Percentiles rank a stretch among this genome's conserved stretches.
Conservation (phyloP, 2,329 filamentous ascomycete genomes). For the Alternaria sp. region DNA sequence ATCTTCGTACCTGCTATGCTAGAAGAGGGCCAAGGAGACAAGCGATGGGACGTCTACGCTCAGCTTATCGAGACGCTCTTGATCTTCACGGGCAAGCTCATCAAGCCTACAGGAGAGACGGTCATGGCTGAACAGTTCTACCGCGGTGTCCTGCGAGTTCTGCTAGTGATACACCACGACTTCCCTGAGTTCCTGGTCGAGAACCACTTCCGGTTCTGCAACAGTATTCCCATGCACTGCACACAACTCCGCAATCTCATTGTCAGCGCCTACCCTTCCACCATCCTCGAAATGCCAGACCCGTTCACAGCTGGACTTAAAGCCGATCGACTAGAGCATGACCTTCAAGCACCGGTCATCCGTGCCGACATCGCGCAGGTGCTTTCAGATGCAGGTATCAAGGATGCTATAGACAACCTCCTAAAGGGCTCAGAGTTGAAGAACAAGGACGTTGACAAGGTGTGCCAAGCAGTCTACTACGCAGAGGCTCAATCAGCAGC, state of each 20-base stretch:
- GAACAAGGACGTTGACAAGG: slow-evolving; percentile 77
- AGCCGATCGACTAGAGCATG: slow-evolving; percentile 78
- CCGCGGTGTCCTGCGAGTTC: slow-evolving; percentile 80
- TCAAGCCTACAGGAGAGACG: slow-evolving; percentile 76
- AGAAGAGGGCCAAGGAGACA: slow-evolving; percentile 62
- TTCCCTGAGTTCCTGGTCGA: slow-evolving; percentile 92
- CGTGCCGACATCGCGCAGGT: slow-evolving; percentile 68
- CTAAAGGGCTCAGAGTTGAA: slow-evolving; percentile 66
- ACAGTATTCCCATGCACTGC: slow-evolving; percentile 82
- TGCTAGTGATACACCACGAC: slow-evolving; percentile 90
- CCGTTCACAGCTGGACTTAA: slow-evolving; percentile 78
- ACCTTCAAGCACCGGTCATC: slow-evolving; percentile 72
- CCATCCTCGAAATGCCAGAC: slow-evolving; percentile 75
- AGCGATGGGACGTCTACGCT: slow-evolving; percentile 80
- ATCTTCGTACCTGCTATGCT: slow-evolving; percentile 84
- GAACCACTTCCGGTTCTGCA: slow-evolving; percentile 83
- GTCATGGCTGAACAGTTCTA: slow-evolving; percentile 83
- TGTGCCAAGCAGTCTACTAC: slow-evolving; percentile 76
- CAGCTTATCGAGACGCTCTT: slow-evolving; percentile 78
- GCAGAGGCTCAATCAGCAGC: slow-evolving; percentile 67
- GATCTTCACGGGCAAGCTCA: slow-evolving; percentile 77
- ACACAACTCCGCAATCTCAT: slow-evolving; percentile 90
- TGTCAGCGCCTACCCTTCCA: slow-evolving; percentile 78
- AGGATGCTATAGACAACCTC: slow-evolving; percentile 61
- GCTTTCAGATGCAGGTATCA: slow-evolving; percentile 61